Evolutionary conservation across 2,329 filamentous ascomycete genomes (phyloP), one percentile per base, ranked within the genome.

Genomic region (Monilinia polystroma): DNA sequence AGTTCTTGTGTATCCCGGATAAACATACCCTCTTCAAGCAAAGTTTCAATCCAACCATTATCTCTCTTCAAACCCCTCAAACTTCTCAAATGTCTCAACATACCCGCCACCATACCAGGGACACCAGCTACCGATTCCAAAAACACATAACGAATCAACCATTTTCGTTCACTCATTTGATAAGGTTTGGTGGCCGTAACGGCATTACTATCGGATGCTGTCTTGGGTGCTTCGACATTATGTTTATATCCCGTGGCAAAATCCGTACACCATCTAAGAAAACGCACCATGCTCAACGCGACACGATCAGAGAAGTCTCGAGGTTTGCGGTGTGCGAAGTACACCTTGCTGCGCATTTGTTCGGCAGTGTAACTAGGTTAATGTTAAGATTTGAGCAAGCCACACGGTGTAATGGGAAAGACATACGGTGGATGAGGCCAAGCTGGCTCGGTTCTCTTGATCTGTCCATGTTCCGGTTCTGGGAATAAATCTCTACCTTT

Each of bases 101-200:
- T 97, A 29, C 93, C 95, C 0, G 90, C 95, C 0, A 98, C 94
- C 92, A 98, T 98, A 10, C 95, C 95, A 0, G 95, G 95, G 0
- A 98, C 95, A 45, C 93, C 95, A 16, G 95, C 95, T 51, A 99
- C 92, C 59, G 90, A 93, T 78, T 99, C 95, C 45, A 99, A 84
- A 78, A 99, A 99, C 72, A 99, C 85, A 75, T 97, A 94, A 8
- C 94, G 86, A 59, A 91, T 86, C 73, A 97, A 83, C 89, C 95
- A 99, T 80, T 98, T 95, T 6, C 88, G 82, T 77, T 96, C 93
- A 0, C 87, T 95, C 82, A 91, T 91, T 45, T 78, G 77, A 74
- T 85, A 96, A 74, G 76, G 88, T 80, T 82, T 85, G 80, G 63
- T 85, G 75, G 66, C 85, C 3, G 67, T 58, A 2, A 77, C 60